Conservation (phyloP, 176 grass and related monocot genomes). For the Alloteropsis semialata region DNA sequence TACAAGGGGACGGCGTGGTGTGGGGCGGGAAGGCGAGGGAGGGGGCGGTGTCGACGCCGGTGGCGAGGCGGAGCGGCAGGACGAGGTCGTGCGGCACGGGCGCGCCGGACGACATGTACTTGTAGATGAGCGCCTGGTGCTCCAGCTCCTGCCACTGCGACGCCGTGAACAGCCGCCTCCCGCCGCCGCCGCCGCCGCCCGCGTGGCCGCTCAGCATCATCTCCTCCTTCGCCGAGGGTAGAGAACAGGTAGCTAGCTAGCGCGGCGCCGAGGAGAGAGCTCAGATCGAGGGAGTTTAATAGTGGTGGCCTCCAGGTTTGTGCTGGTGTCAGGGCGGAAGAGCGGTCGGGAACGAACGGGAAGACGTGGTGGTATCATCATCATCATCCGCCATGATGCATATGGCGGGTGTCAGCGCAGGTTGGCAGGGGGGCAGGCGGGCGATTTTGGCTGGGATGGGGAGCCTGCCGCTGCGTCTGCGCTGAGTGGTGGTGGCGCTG, state of each 20-base stretch:
- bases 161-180: constrained; percentile 63
- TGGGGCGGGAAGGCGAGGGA: constrained; percentile 67
- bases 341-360: not conserved
- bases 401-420: constrained; percentile 23
- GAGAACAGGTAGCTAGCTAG: too few relatives aligned
- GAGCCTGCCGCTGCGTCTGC: not conserved
- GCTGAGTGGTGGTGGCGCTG: not conserved
- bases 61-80: constrained; percentile 55
- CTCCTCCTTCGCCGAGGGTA: too few relatives aligned
- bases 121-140: constrained; percentile 94
- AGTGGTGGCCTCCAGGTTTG: not conserved
- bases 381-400: constrained; percentile 5
- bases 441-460: constrained; percentile 9
- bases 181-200: constrained; percentile 3
- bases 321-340: not conserved
- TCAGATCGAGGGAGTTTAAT: not conserved
- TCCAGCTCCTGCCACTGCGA: constrained; percentile 96
- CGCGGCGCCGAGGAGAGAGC: not conserved
- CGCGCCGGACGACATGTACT: constrained; percentile 79
- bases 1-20: constrained; percentile 43
- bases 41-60: constrained; percentile 50
- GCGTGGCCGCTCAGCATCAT: constrained; percentile 67
- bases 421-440: not conserved
- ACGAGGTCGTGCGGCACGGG: constrained; percentile 83
- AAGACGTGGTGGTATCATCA: not conserved